Evolutionary conservation across 768 basidiomycete genomes (phyloP).

Genomic region (Suillus variegatus): DNA sequence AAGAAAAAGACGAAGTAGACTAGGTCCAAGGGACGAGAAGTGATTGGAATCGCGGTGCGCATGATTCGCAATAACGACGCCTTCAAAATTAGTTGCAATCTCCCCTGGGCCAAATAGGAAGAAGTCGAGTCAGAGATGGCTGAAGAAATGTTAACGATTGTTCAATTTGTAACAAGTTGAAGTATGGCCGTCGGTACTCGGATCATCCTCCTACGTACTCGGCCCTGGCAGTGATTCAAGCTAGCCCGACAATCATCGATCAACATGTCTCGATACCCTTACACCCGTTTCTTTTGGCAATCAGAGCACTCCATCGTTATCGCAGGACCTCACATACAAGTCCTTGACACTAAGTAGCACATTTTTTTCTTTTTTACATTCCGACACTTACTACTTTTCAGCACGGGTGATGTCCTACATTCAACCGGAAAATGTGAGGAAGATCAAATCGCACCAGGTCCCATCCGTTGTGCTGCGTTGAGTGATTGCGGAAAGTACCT

Average conservation of each 20-base stretch:
- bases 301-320: slow-evolving; percentile 41
- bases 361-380: slow-evolving; percentile 7
- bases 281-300: slow-evolving; percentile 47
- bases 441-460: slow-evolving; percentile 45
- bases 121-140: background rate
- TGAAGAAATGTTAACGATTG: no score
- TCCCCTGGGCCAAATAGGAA: background rate
- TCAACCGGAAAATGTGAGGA: slow-evolving; percentile 41
- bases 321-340: slow-evolving; percentile 64
- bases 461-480: slow-evolving; percentile 59
- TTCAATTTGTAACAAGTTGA: background rate
- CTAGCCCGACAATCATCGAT: background rate
- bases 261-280: slow-evolving; percentile 47
- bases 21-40: slow-evolving; percentile 61
- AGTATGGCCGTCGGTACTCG: background rate
- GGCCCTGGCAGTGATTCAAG: background rate
- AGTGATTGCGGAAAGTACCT: slow-evolving; percentile 48
- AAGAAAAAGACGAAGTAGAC: slow-evolving; percentile 74
- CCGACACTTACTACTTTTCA: slow-evolving; percentile 26
- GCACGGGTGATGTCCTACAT: slow-evolving; percentile 52
- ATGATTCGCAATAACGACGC: slow-evolving; percentile 10
- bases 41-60: slow-evolving; percentile 38
- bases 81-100: background rate
- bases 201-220: background rate
- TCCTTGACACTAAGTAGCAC: slow-evolving; percentile 55